Conservation (phyloP, 2,329 filamentous ascomycete species). For the Talaromyces sp. region DNA sequence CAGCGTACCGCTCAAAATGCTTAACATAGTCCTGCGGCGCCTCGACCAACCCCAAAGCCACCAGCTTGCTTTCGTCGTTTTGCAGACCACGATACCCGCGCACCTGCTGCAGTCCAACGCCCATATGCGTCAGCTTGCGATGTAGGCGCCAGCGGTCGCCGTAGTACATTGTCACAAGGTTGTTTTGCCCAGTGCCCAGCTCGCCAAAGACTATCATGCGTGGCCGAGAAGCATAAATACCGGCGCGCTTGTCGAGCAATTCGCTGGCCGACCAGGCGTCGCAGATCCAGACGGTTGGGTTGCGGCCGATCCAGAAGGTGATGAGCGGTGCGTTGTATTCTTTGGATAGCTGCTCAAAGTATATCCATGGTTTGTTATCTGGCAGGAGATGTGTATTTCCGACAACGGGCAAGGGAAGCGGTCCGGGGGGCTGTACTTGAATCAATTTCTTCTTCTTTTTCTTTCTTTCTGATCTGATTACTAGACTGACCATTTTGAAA, state of each 20-base stretch:
- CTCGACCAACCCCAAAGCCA: slow-evolving; percentile 21
- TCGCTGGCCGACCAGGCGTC: slow-evolving; percentile 26
- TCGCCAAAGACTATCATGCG: slow-evolving; percentile 25
- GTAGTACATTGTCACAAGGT: slow-evolving; percentile 12
- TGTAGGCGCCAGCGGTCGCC: slow-evolving; percentile 35
- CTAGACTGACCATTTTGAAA: slow-evolving; percentile 19
- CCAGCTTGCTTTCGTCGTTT: slow-evolving; percentile 51
- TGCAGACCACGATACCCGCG: slow-evolving; percentile 51
- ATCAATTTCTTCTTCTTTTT: not conserved
- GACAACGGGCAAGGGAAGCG: slow-evolving; percentile 51
- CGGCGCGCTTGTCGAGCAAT: slow-evolving; percentile 32
- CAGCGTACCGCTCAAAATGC: slow-evolving; percentile 46
- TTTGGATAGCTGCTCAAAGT: slow-evolving; percentile 52
- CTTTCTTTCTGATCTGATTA: not conserved
- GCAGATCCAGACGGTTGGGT: slow-evolving; percentile 24
- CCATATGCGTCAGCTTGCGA: slow-evolving; percentile 51
- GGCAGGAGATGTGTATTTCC: slow-evolving; percentile 55
- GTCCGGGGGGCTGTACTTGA: slow-evolving; percentile 48
- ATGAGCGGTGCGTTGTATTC: slow-evolving; percentile 47
- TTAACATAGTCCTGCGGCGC: slow-evolving; percentile 39
- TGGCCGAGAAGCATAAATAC: slow-evolving; percentile 31
- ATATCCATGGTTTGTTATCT: slow-evolving; percentile 54
- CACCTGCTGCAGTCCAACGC: slow-evolving; percentile 53
- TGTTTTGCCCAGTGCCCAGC: slow-evolving; percentile 14
- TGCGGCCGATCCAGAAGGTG: slow-evolving; percentile 53